Base-by-base conservation (phyloP, 2,329 filamentous ascomycete species). In the Colletotrichum tropicicola region DNA sequence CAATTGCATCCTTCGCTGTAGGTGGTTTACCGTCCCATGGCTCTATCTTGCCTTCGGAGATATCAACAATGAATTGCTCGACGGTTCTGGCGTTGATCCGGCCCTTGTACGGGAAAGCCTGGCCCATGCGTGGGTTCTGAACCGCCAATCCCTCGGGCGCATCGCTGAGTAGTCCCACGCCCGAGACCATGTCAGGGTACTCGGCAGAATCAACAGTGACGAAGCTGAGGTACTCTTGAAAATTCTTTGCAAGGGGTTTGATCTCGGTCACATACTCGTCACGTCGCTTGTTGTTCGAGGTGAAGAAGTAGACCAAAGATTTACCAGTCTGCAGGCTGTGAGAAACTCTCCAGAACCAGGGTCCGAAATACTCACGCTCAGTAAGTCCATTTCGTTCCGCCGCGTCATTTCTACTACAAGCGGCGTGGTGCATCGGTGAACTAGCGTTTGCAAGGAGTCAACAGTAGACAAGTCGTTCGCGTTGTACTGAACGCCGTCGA, bases 211-310 rank as follows among this genome's bases (percentile, higher is more conserved):
- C 80, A 1, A 84, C 78, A 1, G 80, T 84, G 4, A 82, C 78
- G 64, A 85, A 85, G 56, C 70, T 73, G 13, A 85, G 74, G 58
- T 82, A 85, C 13, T 83, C 82, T 54, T 73, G 68, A 70, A 82
- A 84, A 66, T 77, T 78, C 65, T 78, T 79, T 1, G 83, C 51
- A 3, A 84, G 70, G 2, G 77, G 75, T 6, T 73, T 72, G 49
- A 84, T 74, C 5, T 72, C 69, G 2, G 68, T 43, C 4, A 75
- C 69, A 68, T 80, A 84, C 1, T 61, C 65, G 2, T 77, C 72
- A 2, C 76, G 75, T 28, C 80, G 75, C 8, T 61, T 21, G 1
- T 73, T 60, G 6, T 57, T 53, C 19, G 62, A 43, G 43, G 51
- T 62, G 32, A 72, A 69, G 60, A 72, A 79, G 63, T 77, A 77